phyloP scores from a whole-genome alignment of 805 yeast genomes.

The Pichia phayaonensis region DNA sequence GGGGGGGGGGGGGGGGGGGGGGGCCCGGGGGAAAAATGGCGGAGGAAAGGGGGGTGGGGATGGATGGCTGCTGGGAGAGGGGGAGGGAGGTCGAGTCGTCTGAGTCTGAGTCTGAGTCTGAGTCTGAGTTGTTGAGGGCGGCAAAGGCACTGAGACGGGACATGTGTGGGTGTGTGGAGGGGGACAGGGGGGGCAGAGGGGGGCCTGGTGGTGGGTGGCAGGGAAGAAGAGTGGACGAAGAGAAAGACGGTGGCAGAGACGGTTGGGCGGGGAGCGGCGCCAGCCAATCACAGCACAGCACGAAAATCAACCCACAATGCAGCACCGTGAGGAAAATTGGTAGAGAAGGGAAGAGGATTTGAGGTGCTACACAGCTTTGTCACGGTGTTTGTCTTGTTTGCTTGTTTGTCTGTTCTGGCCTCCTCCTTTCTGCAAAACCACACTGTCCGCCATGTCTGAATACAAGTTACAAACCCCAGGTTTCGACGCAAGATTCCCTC shows the following conservation, averaged over 20 bases:
- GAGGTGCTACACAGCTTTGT: no score
- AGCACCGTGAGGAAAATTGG: no score
- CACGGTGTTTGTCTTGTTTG: no score
- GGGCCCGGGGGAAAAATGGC: no score
- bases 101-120: background rate
- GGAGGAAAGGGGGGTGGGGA: no score
- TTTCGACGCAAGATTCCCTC: constrained; percentile 92
- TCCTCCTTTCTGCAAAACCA: background rate
- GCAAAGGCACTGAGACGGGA: constrained; percentile 28
- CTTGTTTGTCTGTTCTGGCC: no score
- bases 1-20: background rate
- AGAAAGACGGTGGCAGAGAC: no score
- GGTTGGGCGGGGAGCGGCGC: background rate
- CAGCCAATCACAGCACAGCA: background rate
- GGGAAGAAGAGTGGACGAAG: no score
- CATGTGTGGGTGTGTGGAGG: background rate
- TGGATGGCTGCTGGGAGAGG: no score
- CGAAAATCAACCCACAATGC: no score
- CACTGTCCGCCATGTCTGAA: constrained; percentile 33
- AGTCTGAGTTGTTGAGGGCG: constrained; percentile 19
- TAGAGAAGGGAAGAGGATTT: no score
- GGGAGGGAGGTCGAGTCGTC: background rate
- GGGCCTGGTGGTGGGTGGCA: no score
- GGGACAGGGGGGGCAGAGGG: background rate
- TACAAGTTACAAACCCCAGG: constrained; percentile 56